A percentile compares a stretch with the other conserved stretches of the same genome.
These are phyloP conservation scores for Quercus gilva DNA, from an alignment of 306 rosid species.

Conservation along the genomic window DNA sequence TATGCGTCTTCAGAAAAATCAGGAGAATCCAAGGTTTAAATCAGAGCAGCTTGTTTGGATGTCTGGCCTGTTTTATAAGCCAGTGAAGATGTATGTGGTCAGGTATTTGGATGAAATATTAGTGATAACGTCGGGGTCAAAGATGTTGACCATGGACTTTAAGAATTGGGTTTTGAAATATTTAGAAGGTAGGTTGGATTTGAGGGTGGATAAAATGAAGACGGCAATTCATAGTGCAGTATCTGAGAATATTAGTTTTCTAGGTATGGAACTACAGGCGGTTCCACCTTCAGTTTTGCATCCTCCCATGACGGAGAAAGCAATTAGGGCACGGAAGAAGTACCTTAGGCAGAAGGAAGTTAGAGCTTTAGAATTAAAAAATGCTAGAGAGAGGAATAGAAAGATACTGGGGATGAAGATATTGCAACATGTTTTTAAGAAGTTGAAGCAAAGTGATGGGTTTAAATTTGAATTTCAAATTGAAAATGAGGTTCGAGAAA, in stretches of 20 bases:
- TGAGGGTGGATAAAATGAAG: conserved; percentile 53
- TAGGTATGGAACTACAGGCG: conserved; percentile 82
- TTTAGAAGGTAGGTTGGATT: conserved; percentile 52
- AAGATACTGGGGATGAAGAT: conserved; percentile 72
- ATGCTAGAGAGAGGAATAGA: conserved; percentile 83
- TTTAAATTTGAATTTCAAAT: conserved; percentile 60
- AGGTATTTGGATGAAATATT: too few relatives aligned
- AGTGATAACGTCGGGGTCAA: conserved; percentile 4
- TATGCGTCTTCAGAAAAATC: too few relatives aligned
- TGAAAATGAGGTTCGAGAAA: conserved; percentile 57
- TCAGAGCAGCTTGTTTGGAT: too few relatives aligned
- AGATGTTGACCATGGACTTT: conserved; percentile 60
- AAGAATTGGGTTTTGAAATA: conserved; percentile 27
- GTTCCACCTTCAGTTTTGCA: conserved; percentile 64
- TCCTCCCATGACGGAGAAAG: conserved; percentile 75
- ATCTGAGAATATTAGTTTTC: conserved; percentile 77
- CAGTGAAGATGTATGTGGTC: too few relatives aligned
- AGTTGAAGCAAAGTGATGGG: conserved; percentile 46
- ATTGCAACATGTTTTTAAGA: conserved; percentile 63
- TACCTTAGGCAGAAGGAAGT: conserved; percentile 86
- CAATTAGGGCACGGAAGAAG: conserved; percentile 79
- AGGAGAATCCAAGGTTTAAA: too few relatives aligned
- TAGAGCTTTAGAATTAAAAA: conserved; percentile 59
- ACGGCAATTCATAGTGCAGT: conserved; percentile 77
- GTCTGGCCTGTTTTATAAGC: too few relatives aligned